Evolutionary conservation across 176 grass and related monocot genomes (phyloP), one percentile per base, ranked within the genome.

Genomic region (Echinochloa phyllopogon): DNA sequence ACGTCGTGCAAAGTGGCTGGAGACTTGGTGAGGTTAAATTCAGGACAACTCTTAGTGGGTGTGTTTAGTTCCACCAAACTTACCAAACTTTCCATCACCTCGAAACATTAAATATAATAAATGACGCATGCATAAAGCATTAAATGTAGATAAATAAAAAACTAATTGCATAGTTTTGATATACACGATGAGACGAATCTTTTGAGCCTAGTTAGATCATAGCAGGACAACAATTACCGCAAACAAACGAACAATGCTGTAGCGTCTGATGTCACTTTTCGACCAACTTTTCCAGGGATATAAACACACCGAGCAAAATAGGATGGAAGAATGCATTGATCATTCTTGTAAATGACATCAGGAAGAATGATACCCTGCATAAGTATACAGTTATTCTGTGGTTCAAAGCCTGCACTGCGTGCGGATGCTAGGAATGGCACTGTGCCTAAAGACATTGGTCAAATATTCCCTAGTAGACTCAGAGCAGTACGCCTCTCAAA

Each of bases 401-500:
- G 45, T 52, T n/a, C 72, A 63, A 16, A 36, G 75, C 39, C 61
- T 25, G 36, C n/a, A 59, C 50, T 33, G 29, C 24, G 40, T 4
- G 45, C 65, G 69, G 41, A 67, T 40, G 45, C 43, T 69, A 40
- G 37, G 55, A 20, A 59, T 65, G 37, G 50, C 67, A 61, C 3
- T 65, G 36, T 12, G 12, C 38, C 61, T 10, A 82, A 42, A 60
- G 23, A 74, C 29, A 48, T 64, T 36, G 57, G 42, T 56, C 8
- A 63, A 75, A 60, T 47, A 67, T 60, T 39, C 68, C 65, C 29
- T 36, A 85, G 33, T 44, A 17, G 69, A 74, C 48, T 47, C 60
- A 18, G 49, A 70, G 10, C 29, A 63, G 50, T 61, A 72, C 51
- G 50, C 14, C 50, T 53, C 20, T 53, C 20, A n/a, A 50, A 49